Conservation (phyloP, 495 filamentous ascomycete species). For the Podospora anserina region DNA sequence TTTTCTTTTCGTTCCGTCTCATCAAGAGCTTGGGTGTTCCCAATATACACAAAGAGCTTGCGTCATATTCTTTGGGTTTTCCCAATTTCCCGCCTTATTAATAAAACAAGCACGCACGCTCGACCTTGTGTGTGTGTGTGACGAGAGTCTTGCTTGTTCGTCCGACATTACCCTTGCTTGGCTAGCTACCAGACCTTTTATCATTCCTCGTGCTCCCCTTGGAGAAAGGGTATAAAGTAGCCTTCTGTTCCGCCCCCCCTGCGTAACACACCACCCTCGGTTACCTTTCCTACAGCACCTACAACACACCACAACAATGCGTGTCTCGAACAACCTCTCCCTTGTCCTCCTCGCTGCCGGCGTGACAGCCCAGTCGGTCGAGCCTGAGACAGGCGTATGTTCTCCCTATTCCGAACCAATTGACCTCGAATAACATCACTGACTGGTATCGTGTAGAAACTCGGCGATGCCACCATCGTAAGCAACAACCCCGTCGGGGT, state of each 20-base stretch:
- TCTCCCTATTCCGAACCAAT: neutral
- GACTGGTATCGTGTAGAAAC: conserved; percentile 25
- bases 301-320: conserved; percentile 24
- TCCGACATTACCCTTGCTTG: neutral
- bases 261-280: neutral
- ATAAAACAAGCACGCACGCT: neutral
- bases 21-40: neutral
- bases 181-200: neutral
- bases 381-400: conserved; percentile 24
- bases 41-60: neutral
- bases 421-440: neutral
- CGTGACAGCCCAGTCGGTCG: conserved; percentile 21
- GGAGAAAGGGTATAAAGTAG: neutral
- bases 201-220: neutral
- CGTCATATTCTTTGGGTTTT: neutral
- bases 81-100: neutral
- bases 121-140: neutral
- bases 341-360: conserved; percentile 27
- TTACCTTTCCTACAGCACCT: neutral
- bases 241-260: neutral
- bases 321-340: conserved; percentile 19
- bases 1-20: neutral
- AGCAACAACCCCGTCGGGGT: conserved; percentile 61
- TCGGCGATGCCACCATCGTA: conserved; percentile 55
- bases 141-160: neutral